These are phyloP conservation scores for Daldinia concentrica DNA, from an alignment of 495 filamentous ascomycete genomes.

Conservation along the genomic window DNA sequence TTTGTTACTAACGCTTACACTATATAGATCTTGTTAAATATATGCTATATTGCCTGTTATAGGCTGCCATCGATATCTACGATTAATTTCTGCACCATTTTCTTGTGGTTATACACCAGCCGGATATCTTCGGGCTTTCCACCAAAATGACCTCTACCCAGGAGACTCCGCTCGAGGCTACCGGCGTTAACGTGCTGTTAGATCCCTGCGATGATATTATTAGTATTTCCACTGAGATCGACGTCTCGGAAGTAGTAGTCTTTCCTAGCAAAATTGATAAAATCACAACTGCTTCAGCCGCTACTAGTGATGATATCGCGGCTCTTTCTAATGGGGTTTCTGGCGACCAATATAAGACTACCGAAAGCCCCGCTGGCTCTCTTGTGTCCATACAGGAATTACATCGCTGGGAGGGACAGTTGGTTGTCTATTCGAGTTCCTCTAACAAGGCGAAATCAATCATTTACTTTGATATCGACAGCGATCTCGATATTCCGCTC, in stretches of 20 bases:
- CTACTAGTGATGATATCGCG: not conserved
- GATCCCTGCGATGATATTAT: not conserved
- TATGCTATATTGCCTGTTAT: not conserved
- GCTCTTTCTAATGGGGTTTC: not conserved
- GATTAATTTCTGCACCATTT: not conserved
- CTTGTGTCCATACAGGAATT: not conserved
- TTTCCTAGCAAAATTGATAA: not conserved
- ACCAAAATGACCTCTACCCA: not conserved
- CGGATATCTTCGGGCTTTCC: not conserved
- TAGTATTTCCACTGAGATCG: not conserved
- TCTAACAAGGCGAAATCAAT: not conserved
- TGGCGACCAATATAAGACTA: not conserved
- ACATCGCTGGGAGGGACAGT: not conserved
- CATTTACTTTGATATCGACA: not conserved
- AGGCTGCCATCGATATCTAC: not conserved
- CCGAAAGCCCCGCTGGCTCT: not conserved
- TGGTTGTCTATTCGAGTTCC: not conserved
- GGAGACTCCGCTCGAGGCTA: not conserved
- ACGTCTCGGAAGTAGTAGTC: not conserved
- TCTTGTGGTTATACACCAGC: not conserved
- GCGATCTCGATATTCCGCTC: not conserved
- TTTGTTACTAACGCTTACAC: not conserved
- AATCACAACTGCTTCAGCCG: not conserved
- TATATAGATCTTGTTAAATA: not conserved
- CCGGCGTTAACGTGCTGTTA: not conserved